Percentiles rank a stretch among this genome's conserved stretches.
Evolutionary conservation across 768 basidiomycete species (phyloP).

Genomic region (Hericium rajendrae): DNA sequence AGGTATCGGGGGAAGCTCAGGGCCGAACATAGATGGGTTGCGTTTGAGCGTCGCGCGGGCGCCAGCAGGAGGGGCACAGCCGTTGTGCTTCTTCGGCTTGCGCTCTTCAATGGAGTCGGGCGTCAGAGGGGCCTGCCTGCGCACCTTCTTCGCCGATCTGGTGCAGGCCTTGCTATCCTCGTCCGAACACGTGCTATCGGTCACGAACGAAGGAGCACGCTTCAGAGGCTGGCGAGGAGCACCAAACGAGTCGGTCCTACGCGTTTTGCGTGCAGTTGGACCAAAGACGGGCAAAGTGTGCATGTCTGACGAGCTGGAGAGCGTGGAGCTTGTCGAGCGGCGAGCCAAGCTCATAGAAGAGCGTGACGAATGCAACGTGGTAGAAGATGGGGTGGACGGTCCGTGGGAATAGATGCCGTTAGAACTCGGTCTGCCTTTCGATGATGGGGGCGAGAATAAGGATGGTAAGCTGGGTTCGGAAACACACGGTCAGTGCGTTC

Average conservation of each 20-base stretch:
- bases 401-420: conserved; percentile 25
- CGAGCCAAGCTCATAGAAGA: not conserved
- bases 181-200: not conserved
- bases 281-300: conserved; percentile 9
- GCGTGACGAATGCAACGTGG: conserved; percentile 11
- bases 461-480: conserved; percentile 49
- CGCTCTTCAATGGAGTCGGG: not conserved
- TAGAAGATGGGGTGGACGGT: conserved; percentile 19
- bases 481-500: conserved; percentile 36
- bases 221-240: conserved; percentile 8
- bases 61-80: not conserved
- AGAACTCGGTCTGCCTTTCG: conserved; percentile 15
- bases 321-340: conserved; percentile 7
- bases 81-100: not conserved
- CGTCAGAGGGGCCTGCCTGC: conserved; percentile 5
- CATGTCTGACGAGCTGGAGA: conserved; percentile 3
- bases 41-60: conserved; percentile 7
- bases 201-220: conserved; percentile 9
- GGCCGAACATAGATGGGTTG: conserved; percentile 12
- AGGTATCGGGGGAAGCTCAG: conserved; percentile 10
- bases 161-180: not conserved
- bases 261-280: not conserved
- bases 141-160: conserved; percentile 11
- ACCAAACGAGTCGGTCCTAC: conserved; percentile 10
- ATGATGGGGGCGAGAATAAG: conserved; percentile 43